Base-by-base conservation (phyloP, 1,284 basidiomycete species). In the Mixia osmundae region DNA sequence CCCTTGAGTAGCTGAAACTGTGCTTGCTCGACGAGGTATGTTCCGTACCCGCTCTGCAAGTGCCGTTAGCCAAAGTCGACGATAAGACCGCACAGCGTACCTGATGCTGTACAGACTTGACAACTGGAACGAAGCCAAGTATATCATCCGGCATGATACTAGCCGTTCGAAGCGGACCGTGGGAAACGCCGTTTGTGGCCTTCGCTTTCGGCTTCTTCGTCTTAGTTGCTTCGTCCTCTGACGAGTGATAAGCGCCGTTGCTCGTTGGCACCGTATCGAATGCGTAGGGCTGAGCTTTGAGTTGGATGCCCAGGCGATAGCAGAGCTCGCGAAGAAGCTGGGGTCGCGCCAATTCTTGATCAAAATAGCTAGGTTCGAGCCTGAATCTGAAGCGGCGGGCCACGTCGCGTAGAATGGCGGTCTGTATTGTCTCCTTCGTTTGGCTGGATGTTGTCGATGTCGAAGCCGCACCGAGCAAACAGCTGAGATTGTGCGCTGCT, bases 401-500 rank as follows among this genome's bases (percentile, higher is more conserved):
- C 30, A 66, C 54, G 46, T 63, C 57, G 16, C 41, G 37, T 15
- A 50, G 38, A 40, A 68, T 51, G 38, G 60, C 49, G 27, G 52
- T 41, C 31, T 51, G 54, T 15, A 68, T 49, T 3, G 54, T 45
- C 35, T 55, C 53, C n/a, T n/a, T n/a, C n/a, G n/a, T n/a, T n/a
- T n/a, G n/a, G n/a, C n/a, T n/a, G n/a, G n/a, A n/a, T n/a, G n/a
- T n/a, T n/a, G n/a, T n/a, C n/a, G n/a, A n/a, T n/a, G n/a, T n/a
- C 42, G 57, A 35, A 5, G 48, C 49, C 7, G 56, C 46, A 33
- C 65, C 65, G n/a, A 68, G 48, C 4, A 68, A 56, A 45, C 65
- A 67, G 57, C 68, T 68, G 53, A 66, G 57, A 58, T 67, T 65
- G 55, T 68, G 66, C 11, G 65, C 60, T 37, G 64, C 49, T 36